Conservation (phyloP, 2,329 filamentous ascomycete species). For the Trichophyton simii region DNA sequence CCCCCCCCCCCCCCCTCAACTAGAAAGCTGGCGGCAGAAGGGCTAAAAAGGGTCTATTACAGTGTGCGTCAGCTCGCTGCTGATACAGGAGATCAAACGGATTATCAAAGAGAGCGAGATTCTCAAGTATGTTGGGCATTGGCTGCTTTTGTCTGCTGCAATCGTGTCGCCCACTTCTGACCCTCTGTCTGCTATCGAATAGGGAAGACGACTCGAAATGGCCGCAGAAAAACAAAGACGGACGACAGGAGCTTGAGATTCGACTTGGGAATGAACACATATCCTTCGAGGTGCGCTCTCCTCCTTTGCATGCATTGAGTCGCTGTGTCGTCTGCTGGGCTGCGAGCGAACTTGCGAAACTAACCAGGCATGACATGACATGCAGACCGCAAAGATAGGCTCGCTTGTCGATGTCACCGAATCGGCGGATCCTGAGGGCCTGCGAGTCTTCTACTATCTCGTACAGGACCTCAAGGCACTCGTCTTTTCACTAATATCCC, state of each 20-base stretch:
- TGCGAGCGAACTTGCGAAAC: background rate
- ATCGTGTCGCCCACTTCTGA: background rate
- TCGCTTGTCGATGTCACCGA: slow-evolving; percentile 94
- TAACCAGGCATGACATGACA: background rate
- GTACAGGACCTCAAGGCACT: slow-evolving; percentile 95
- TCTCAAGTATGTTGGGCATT: slow-evolving; percentile 57
- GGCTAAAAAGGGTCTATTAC: slow-evolving; percentile 14
- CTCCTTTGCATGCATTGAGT: background rate
- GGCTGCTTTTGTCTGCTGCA: background rate
- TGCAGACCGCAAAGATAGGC: slow-evolving; percentile 90
- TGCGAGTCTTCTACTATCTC: slow-evolving; percentile 96
- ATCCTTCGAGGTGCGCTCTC: slow-evolving; percentile 68
- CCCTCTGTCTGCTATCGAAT: slow-evolving; percentile 6
- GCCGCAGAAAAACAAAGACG: slow-evolving; percentile 99
- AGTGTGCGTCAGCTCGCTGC: slow-evolving; percentile 92
- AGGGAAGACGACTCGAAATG: slow-evolving; percentile 98
- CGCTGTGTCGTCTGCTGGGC: no score
- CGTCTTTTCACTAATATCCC: slow-evolving; percentile 86
- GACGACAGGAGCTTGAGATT: slow-evolving; percentile 91
- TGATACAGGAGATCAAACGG: slow-evolving; percentile 89
- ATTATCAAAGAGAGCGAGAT: slow-evolving; percentile 97
- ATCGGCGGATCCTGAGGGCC: slow-evolving; percentile 85
- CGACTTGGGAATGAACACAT: slow-evolving; percentile 90
- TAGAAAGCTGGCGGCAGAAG: background rate
- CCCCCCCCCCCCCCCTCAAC: background rate